Percentiles rank a stretch among this genome's conserved stretches.
phyloP scores from a whole-genome alignment of 257 asterid species.

The Salvia rosmarinus region DNA sequence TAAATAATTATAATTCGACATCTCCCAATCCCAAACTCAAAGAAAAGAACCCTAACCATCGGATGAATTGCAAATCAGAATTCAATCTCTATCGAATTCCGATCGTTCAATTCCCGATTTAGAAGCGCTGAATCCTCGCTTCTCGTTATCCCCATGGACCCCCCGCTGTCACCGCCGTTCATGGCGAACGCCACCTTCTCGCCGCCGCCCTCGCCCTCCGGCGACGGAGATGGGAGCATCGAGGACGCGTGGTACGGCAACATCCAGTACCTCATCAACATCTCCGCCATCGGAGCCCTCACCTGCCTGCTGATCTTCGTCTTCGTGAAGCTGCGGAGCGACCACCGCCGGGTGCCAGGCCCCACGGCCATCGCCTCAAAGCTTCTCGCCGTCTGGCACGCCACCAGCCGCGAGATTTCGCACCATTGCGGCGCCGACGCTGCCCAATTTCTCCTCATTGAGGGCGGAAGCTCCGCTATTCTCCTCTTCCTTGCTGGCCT shows the following conservation, averaged over 20 bases:
- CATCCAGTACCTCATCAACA: slow-evolving; percentile 86
- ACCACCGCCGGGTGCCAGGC: slow-evolving; percentile 93
- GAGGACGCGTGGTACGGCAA: slow-evolving; percentile 88
- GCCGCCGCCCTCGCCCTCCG: slow-evolving; percentile 56
- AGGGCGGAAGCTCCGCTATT: slow-evolving; percentile 85
- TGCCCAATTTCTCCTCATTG: slow-evolving; percentile 87
- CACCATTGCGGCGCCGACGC: slow-evolving; percentile 97
- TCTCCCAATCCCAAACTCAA: neutral
- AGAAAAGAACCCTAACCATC: slow-evolving; percentile 36
- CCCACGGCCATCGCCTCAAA: slow-evolving; percentile 80
- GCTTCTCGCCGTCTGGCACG: slow-evolving; percentile 98
- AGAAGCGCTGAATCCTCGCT: slow-evolving; percentile 25
- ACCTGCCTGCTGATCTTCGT: slow-evolving; percentile 85
- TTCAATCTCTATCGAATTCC: slow-evolving; percentile 25
- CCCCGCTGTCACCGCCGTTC: slow-evolving; percentile 41
- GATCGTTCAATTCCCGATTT: slow-evolving; percentile 29
- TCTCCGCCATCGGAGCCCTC: slow-evolving; percentile 90
- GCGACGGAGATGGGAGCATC: slow-evolving; percentile 51
- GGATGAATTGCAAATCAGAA: slow-evolving; percentile 25
- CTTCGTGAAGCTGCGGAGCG: slow-evolving; percentile 92
- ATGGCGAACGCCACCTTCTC: slow-evolving; percentile 41
- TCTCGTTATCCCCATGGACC: slow-evolving; percentile 37
- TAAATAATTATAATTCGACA: slow-evolving; percentile 7
- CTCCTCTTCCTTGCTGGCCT: slow-evolving; percentile 67
- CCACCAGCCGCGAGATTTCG: slow-evolving; percentile 91